These are phyloP conservation scores for Aechmea fasciata DNA, from an alignment of 176 grass and related monocot genomes.

Conservation along the genomic window DNA sequence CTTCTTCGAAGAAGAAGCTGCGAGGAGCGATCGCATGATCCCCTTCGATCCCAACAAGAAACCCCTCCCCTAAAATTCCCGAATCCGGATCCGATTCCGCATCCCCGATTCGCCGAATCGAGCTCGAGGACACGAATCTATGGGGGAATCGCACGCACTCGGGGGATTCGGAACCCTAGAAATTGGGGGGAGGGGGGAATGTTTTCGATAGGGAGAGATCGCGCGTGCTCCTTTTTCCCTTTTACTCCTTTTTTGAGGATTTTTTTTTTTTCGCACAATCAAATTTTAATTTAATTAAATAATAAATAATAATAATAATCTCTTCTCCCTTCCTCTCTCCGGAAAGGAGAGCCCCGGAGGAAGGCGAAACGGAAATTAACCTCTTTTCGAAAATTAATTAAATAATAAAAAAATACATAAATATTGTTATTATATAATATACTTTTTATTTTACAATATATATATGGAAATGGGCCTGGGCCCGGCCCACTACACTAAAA, in stretches of 20 bases:
- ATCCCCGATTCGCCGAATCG: constrained; percentile 12
- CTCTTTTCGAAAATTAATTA: background rate
- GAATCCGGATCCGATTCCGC: constrained; percentile 4
- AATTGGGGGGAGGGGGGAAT: background rate
- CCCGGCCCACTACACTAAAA: no score
- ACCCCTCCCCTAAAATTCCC: constrained; percentile 7
- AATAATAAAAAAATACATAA: background rate
- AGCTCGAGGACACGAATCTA: background rate
- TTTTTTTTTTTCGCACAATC: no score
- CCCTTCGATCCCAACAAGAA: constrained; percentile 7
- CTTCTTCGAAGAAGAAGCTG: constrained; percentile 15
- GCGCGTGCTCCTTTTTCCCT: no score
- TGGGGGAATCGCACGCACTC: background rate
- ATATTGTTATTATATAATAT: no score
- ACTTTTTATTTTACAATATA: no score
- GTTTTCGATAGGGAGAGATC: no score
- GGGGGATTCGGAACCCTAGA: background rate
- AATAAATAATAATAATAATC: no score
- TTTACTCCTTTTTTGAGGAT: no score
- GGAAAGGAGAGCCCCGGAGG: background rate
- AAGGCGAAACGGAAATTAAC: background rate
- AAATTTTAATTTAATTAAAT: no score
- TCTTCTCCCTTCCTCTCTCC: no score
- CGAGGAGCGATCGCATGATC: constrained; percentile 11
- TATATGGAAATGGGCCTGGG: no score